Evolutionary conservation across 495 filamentous ascomycete genomes (phyloP), one percentile per base, ranked within the genome.

Genomic region (Entonaema liquescens): DNA sequence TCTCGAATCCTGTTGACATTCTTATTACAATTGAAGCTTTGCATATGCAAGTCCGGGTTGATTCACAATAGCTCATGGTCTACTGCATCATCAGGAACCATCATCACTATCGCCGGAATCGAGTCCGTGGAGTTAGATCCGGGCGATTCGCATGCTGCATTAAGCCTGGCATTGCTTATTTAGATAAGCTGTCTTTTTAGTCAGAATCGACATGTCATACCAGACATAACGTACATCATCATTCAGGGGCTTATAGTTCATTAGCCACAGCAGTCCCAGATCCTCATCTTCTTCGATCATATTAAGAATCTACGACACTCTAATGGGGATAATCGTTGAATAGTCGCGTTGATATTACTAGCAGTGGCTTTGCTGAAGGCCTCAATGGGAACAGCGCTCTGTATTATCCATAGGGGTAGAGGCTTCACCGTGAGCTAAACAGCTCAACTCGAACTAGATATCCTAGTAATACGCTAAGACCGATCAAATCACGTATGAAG

Each of bases 11-110:
- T 35, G 17, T 42, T 42, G 29, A 47, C 21, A 21, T 35, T 35
- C 29, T 31, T 19, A 33, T n/a, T 55, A 4, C 26, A 31, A 42
- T 49, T 25, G 3, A 33, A 26, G 15, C 50, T 42, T 15, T 59
- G 59, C 67, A 69, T 63, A 69, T 69, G 67, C 67, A 69, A 29
- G 67, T 64, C 59, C 17, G 12, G 67, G 52, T 53, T 49, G 60
- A 50, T 53, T 68, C 60, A 59, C 33, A 53, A 72, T 72, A 68
- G 60, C 25, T 62, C 49, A 53, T 40, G 36, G 40, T 65, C 56
- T 57, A 50, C 49, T 54, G 31, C 49, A 54, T 49, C 55, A 56
- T 58, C 19, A 56, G 49, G 28, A 61, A 42, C 56, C 25, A 55
- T 38, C 17, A 5, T 57, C 25, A 29, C 53, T 38, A 63, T 64